Conservation (phyloP, 257 asterid species). For the Gardenia jasminoides region DNA sequence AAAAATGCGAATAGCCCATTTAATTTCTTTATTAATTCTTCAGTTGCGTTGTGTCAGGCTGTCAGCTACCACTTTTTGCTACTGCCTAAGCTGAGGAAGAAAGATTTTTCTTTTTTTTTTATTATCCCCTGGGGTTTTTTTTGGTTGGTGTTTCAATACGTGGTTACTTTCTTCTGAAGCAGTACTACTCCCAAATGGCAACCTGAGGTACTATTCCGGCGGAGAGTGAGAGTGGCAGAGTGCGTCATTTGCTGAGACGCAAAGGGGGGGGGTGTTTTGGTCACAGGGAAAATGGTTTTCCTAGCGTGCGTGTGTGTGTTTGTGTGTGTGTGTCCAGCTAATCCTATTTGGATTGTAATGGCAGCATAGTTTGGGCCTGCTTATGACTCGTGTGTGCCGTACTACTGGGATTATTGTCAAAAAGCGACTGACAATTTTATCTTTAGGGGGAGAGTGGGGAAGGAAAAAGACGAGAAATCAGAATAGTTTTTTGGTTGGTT, state of each 20-base stretch:
- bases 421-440: no score
- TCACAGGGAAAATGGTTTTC: background rate
- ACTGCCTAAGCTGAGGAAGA: no score
- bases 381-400: background rate
- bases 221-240: constrained; percentile 3
- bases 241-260: background rate
- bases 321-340: constrained; percentile 1
- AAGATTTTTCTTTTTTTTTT: no score
- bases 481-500: no score
- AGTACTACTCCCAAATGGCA: background rate
- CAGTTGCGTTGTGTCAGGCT: background rate
- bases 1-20: background rate
- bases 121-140: no score
- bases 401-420: no score
- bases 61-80: background rate
- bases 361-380: background rate
- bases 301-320: no score
- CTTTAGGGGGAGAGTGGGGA: no score
- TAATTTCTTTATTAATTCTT: background rate
- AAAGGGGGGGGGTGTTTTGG: background rate
- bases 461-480: no score
- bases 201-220: constrained; percentile 14
- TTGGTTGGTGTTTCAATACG: no score
- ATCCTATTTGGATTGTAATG: background rate
- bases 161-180: no score